phyloP scores from a whole-genome alignment of 306 rosid genomes.

The Urtica urens region DNA sequence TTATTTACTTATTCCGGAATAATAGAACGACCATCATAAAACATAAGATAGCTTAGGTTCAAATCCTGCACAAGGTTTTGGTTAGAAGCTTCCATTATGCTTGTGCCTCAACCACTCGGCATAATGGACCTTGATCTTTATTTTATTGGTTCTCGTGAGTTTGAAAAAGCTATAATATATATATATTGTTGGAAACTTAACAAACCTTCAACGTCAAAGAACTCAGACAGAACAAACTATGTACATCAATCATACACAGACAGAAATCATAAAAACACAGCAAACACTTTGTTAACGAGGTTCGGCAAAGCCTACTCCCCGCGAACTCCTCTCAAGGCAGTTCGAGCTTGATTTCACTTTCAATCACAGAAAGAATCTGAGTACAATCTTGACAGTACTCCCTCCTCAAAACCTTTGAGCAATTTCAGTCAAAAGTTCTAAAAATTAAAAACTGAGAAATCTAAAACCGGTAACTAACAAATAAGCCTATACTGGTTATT shows the following conservation, averaged over 20 bases:
- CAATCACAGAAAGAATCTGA: background rate
- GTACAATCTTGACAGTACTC: background rate
- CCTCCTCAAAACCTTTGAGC: background rate
- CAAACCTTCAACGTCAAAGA: too few relatives aligned
- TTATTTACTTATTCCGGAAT: background rate
- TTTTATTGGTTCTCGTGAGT: constrained; percentile 16
- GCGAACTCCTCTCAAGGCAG: background rate
- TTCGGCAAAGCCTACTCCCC: background rate
- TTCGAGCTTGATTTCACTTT: too few relatives aligned
- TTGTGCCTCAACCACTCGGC: constrained; percentile 38
- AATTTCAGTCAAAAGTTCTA: too few relatives aligned
- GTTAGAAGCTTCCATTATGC: constrained; percentile 34
- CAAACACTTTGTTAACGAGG: background rate
- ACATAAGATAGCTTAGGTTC: background rate
- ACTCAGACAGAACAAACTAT: too few relatives aligned
- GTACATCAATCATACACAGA: too few relatives aligned
- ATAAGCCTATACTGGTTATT: too few relatives aligned
- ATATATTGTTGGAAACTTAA: too few relatives aligned
- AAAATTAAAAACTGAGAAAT: too few relatives aligned
- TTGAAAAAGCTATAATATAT: constrained; percentile 13
- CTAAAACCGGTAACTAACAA: too few relatives aligned
- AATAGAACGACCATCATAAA: background rate
- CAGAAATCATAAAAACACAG: background rate
- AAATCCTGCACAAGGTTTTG: constrained; percentile 18
- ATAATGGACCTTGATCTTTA: constrained; percentile 18